These are phyloP conservation scores for Boletus patriciae DNA, from an alignment of 768 basidiomycete genomes.

Conservation along the genomic window DNA sequence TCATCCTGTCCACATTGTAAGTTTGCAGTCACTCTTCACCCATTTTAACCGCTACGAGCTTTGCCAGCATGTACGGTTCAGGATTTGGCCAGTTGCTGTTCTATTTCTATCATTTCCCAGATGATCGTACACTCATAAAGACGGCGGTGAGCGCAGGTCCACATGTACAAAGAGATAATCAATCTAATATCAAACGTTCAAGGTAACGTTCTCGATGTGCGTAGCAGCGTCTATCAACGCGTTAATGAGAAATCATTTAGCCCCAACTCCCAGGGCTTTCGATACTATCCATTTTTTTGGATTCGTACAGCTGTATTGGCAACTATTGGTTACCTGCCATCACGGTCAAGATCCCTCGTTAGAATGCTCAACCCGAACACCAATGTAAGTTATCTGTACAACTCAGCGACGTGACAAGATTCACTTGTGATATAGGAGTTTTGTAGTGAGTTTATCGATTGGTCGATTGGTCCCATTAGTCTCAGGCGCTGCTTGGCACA, in stretches of 20 bases:
- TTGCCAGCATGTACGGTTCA: constrained; percentile 4
- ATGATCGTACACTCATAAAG: background rate
- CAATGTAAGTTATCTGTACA: background rate
- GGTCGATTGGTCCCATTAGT: too few species aligned
- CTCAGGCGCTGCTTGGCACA: background rate
- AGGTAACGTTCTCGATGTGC: constrained; percentile 1
- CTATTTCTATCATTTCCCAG: constrained; percentile 4
- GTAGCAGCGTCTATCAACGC: background rate
- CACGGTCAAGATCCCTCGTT: background rate
- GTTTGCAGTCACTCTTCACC: background rate
- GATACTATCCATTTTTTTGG: constrained; percentile 9
- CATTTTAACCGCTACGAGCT: background rate
- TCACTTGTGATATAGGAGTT: background rate
- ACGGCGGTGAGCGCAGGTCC: background rate
- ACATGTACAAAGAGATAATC: background rate
- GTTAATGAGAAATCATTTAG: background rate
- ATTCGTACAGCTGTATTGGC: constrained; percentile 6
- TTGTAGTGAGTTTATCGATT: background rate
- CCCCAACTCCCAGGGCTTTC: background rate
- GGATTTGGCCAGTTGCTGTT: constrained; percentile 8
- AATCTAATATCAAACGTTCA: background rate
- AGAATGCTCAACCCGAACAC: background rate
- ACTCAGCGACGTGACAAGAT: background rate
- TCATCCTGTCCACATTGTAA: background rate
- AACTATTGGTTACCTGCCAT: background rate